phyloP scores from a whole-genome alignment of 2,329 filamentous ascomycete species.

The Chlorencoelia australis region DNA sequence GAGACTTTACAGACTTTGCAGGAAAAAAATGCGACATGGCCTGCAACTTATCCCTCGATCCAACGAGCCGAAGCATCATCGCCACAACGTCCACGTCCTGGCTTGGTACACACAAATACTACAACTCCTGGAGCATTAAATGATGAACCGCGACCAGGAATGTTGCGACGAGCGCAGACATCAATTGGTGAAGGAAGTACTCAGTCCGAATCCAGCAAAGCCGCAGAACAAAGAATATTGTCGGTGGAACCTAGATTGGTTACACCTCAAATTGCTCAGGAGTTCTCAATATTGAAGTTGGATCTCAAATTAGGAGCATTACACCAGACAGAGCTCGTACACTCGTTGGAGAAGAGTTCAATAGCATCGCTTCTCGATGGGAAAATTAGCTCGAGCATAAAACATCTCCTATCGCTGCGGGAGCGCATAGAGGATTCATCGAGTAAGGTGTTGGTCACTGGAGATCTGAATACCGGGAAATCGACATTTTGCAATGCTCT shows the following conservation, averaged over 20 bases:
- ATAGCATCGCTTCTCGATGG: slow-evolving; percentile 86
- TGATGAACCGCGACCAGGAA: slow-evolving; percentile 35
- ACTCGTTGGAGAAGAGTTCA: slow-evolving; percentile 86
- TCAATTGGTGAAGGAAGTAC: slow-evolving; percentile 47
- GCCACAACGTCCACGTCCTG: slow-evolving; percentile 47
- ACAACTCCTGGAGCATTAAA: slow-evolving; percentile 31
- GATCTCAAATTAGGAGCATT: slow-evolving; percentile 83
- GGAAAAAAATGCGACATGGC: slow-evolving; percentile 85
- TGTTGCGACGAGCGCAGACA: slow-evolving; percentile 62
- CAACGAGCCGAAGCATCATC: slow-evolving; percentile 44
- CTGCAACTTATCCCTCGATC: slow-evolving; percentile 86
- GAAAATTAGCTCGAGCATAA: slow-evolving; percentile 88
- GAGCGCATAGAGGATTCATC: slow-evolving; percentile 96
- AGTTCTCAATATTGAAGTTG: slow-evolving; percentile 91
- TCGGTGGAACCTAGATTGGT: slow-evolving; percentile 69
- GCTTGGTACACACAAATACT: slow-evolving; percentile 53
- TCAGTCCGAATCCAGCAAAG: slow-evolving; percentile 61
- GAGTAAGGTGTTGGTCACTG: slow-evolving; percentile 92
- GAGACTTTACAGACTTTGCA: slow-evolving; percentile 77
- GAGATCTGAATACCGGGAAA: slow-evolving; percentile 93
- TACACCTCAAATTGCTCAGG: slow-evolving; percentile 84
- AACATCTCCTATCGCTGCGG: slow-evolving; percentile 74
- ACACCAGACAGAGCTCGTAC: slow-evolving; percentile 82
- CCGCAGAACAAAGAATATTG: slow-evolving; percentile 48
- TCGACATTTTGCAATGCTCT: slow-evolving; percentile 99